Evolutionary conservation across 2,329 filamentous ascomycete genomes (phyloP).

Genomic region (Aureobasidium sp.): DNA sequence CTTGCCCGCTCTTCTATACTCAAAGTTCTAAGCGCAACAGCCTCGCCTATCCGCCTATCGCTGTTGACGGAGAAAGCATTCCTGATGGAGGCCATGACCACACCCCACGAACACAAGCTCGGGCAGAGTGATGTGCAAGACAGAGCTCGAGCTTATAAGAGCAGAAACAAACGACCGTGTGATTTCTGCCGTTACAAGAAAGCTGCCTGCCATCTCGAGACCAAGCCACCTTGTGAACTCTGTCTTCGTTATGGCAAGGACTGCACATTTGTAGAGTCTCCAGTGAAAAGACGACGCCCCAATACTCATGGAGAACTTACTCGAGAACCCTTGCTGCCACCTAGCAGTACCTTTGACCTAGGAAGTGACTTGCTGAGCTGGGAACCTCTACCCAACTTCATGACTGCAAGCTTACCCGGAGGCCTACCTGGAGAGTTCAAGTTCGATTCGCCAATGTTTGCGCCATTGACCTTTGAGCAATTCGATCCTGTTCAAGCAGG

Average conservation of each 20-base stretch:
- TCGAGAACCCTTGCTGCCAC: constrained; percentile 7
- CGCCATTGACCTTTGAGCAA: constrained; percentile 14
- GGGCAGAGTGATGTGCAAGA: constrained; percentile 18
- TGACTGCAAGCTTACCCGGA: constrained; percentile 1
- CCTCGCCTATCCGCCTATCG: constrained; percentile 11
- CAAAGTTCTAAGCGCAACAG: neutral
- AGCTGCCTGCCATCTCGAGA: constrained; percentile 40
- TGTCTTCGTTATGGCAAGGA: constrained; percentile 38
- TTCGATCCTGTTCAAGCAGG: constrained; percentile 16
- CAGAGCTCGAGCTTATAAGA: constrained; percentile 31
- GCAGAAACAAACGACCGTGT: constrained; percentile 36
- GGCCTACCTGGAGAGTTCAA: constrained; percentile 6
- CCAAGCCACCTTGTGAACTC: constrained; percentile 36
- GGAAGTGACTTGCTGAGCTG: constrained; percentile 15
- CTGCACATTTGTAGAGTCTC: constrained; percentile 40
- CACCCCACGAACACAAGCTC: neutral
- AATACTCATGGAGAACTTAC: constrained; percentile 26
- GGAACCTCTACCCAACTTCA: constrained; percentile 12
- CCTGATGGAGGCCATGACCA: constrained; percentile 1
- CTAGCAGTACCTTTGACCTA: constrained; percentile 11
- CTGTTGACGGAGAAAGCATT: neutral
- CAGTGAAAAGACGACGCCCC: constrained; percentile 28
- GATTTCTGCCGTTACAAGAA: constrained; percentile 42
- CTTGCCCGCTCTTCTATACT: neutral
- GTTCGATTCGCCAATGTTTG: constrained; percentile 12